A percentile compares a stretch with the other conserved stretches of the same genome.
Evolutionary conservation across 345 rosid species (phyloP).

Genomic region (Eucalyptus fibrosa): DNA sequence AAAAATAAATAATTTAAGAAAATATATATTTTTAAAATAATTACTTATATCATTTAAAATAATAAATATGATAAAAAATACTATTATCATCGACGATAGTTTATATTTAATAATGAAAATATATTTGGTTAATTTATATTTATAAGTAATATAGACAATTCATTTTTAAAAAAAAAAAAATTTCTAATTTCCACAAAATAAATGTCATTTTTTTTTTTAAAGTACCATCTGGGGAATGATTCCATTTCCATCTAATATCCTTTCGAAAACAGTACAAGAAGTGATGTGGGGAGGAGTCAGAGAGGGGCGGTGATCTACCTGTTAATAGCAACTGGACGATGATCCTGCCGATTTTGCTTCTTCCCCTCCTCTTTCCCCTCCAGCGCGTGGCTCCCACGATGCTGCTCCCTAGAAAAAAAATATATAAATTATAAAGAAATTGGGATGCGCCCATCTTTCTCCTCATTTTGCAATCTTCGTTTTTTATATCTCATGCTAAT

Average conservation of each 20-base stretch:
- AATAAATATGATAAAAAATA: neutral
- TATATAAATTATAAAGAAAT: too few relatives aligned
- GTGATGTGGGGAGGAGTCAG: neutral
- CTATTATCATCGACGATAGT: fast-evolving
- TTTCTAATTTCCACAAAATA: neutral
- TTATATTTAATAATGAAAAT: neutral
- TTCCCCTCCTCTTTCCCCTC: neutral
- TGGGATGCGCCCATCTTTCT: too few relatives aligned
- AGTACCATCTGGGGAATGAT: neutral
- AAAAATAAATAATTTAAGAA: neutral
- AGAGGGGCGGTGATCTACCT: neutral
- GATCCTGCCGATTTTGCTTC: neutral
- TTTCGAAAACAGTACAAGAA: neutral
- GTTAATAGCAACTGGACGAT: neutral
- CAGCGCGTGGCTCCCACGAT: neutral
- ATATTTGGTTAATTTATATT: too few relatives aligned
- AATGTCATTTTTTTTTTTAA: too few relatives aligned
- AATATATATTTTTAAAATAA: neutral
- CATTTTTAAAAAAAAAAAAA: too few relatives aligned
- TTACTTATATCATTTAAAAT: neutral
- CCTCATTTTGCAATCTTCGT: too few relatives aligned
- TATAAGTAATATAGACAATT: neutral
- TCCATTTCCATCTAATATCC: neutral
- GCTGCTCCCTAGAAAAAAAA: neutral
- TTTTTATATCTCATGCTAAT: too few relatives aligned